Percentiles rank a stretch among this genome's conserved stretches.
These are phyloP conservation scores for Ettlia oleoabundans DNA, from an alignment of 139 green algal species.

Conservation along the genomic window DNA sequence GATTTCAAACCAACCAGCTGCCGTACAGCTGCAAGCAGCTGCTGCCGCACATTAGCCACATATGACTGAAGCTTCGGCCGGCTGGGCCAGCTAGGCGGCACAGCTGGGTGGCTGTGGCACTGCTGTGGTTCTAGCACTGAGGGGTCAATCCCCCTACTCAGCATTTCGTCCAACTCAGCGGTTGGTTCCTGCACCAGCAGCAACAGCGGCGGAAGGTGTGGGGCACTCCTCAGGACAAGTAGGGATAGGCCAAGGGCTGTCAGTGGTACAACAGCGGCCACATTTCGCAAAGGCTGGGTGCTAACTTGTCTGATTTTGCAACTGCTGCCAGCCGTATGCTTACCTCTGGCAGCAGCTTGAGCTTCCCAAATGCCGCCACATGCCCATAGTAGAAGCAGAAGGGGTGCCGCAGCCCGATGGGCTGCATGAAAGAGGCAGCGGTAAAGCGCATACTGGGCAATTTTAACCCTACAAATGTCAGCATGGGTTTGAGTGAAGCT, in stretches of 20 bases:
- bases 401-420: constrained; percentile 64
- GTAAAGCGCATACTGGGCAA: too few species aligned
- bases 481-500: too few species aligned
- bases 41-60: neutral
- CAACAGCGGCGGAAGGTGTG: too few species aligned
- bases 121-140: constrained; percentile 51
- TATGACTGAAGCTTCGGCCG: constrained; percentile 23
- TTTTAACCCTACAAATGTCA: too few species aligned
- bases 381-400: constrained; percentile 64
- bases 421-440: constrained; percentile 11
- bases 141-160: constrained; percentile 71
- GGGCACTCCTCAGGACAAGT: too few species aligned
- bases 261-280: too few species aligned
- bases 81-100: constrained; percentile 54
- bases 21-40: neutral
- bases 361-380: constrained; percentile 44
- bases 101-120: constrained; percentile 66
- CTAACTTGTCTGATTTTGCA: too few species aligned
- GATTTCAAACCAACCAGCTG: neutral
- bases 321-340: too few species aligned
- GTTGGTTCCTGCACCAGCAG: neutral
- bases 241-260: too few species aligned
- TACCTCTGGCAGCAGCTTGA: constrained; percentile 40
- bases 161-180: constrained; percentile 50
- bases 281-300: too few species aligned